Conservation (phyloP, 148 eudicot species). For the Silene conica region DNA sequence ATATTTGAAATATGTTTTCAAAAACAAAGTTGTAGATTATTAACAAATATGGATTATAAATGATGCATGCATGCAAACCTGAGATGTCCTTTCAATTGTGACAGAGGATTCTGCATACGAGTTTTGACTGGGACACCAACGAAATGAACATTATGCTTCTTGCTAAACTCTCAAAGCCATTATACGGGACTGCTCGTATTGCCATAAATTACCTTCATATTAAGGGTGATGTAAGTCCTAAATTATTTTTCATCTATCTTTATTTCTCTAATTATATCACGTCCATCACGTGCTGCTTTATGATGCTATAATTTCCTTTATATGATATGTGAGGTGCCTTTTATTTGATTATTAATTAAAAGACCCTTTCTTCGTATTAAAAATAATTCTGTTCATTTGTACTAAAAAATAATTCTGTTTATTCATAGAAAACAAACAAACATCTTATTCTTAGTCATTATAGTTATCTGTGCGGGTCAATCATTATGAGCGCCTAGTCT, state of each 20-base stretch:
- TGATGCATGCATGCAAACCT: neutral
- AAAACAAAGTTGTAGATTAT: neutral
- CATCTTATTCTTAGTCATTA: no score
- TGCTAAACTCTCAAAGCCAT: conserved; percentile 86
- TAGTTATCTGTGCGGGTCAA: no score
- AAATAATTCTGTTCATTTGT: neutral
- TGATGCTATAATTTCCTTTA: neutral
- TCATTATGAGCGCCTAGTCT: no score
- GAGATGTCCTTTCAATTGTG: conserved; percentile 15
- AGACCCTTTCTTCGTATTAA: neutral
- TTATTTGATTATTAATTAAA: neutral
- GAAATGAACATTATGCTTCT: conserved; percentile 79
- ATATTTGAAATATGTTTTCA: neutral
- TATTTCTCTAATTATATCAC: neutral
- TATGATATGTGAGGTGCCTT: neutral
- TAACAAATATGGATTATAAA: neutral
- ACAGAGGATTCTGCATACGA: conserved; percentile 66
- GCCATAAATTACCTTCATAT: conserved; percentile 73
- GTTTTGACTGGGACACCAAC: conserved; percentile 86
- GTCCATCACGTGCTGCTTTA: neutral
- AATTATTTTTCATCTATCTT: neutral
- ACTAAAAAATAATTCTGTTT: neutral
- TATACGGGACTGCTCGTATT: conserved; percentile 91
- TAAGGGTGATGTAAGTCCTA: conserved; percentile 90
- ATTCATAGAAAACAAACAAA: neutral